Conservation (phyloP, 345 rosid species). For the Nasturtium officinale region DNA sequence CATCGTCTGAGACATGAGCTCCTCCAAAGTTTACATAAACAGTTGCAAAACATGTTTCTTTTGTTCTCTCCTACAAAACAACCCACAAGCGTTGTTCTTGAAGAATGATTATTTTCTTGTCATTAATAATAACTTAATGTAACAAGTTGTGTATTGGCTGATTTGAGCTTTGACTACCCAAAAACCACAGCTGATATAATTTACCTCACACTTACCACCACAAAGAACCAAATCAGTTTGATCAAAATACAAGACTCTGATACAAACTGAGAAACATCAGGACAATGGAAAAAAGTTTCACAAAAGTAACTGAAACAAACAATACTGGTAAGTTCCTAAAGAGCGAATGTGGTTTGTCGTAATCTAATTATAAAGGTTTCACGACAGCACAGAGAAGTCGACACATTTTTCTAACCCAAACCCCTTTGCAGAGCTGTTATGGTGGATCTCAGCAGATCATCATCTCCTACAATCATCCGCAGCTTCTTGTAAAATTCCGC, state of each 20-base stretch:
- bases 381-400: constrained; percentile 35
- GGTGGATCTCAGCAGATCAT: constrained; percentile 62
- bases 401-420: constrained; percentile 28
- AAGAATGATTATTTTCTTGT: background rate
- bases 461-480: constrained; percentile 65
- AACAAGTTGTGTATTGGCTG: background rate
- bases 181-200: background rate
- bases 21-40: constrained; percentile 26
- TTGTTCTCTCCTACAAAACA: constrained; percentile 11
- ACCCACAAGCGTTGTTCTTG: constrained; percentile 4
- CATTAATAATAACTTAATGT: background rate
- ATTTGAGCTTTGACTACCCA: constrained; percentile 2
- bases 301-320: background rate
- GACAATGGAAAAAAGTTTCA: background rate
- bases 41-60: constrained; percentile 8
- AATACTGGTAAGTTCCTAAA: background rate
- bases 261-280: background rate
- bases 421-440: constrained; percentile 60
- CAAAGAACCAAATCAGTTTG: constrained; percentile 1
- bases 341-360: background rate
- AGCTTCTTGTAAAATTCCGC: constrained; percentile 59
- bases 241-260: constrained; percentile 9
- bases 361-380: constrained; percentile 12
- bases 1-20: constrained; percentile 46
- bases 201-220: background rate